Evolutionary conservation across 2,329 filamentous ascomycete species (phyloP), one percentile per base, ranked within the genome.

Genomic region (Elsinoe fawcettii): DNA sequence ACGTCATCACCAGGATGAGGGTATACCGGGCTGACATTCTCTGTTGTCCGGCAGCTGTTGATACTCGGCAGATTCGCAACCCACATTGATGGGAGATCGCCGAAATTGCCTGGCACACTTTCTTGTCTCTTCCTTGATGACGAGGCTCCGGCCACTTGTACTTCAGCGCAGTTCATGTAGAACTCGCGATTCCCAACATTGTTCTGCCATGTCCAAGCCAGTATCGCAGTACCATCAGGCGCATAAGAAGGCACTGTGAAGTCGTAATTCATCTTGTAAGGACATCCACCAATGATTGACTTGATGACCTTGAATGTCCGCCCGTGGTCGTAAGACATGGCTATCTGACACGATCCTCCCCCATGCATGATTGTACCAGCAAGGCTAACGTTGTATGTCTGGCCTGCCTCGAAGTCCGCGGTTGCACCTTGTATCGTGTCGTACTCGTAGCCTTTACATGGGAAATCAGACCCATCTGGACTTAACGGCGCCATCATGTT

Each of bases 131-230:
- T 59, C 27, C 59, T 49, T 14, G 61, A 58, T n/a, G 58, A 55
- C n/a, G 59, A 47, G 12, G 51, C 11, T 1, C 68, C 68, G 2
- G 63, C 47, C 71, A 53, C 49, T 22, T 53, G 49, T 23, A 91
- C 80, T 54, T 80, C 77, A 6, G 88, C 87, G 67, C 88, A 93
- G 73, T 90, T 89, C 85, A 90, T 90, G 79, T 93, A 93, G 81
- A 87, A 88, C 70, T 92, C 88, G 49, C 88, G 80, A 73, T 90
- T 90, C 23, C 88, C 87, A 9, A 60, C 55, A 22, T 65, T 60
- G 56, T 71, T 71, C 61, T 67, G 65, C 73, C 73, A 75, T 12
- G 82, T 83, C 88, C 88, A 92, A 36, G 83, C 82, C 53, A 91
- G 80, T 44, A 91, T 69, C 58, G 82, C 85, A 32, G 84, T 65